phyloP scores from a whole-genome alignment of 306 rosid genomes.

The Fragaria nilgerrensis region DNA sequence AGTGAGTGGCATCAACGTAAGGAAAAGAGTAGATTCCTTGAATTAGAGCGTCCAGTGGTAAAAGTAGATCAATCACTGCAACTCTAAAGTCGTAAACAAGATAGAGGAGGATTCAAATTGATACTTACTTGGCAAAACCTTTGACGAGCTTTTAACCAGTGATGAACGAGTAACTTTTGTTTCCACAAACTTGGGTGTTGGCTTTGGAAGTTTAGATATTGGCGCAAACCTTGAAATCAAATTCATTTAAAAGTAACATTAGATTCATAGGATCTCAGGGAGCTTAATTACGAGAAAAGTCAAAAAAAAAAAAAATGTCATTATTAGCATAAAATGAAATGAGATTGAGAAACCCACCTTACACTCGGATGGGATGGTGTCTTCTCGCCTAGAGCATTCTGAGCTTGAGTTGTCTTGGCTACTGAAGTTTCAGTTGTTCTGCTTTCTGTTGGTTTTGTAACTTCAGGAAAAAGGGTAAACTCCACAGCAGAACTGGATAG shows the following conservation, averaged over 20 bases:
- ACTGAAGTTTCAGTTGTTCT: slow-evolving; percentile 36
- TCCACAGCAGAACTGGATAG: slow-evolving; percentile 85
- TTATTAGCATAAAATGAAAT: neutral
- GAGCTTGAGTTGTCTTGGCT: slow-evolving; percentile 27
- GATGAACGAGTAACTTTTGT: slow-evolving; percentile 55
- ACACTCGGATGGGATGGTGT: slow-evolving; percentile 31
- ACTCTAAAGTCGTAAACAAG: neutral
- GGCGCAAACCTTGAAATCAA: slow-evolving; percentile 38
- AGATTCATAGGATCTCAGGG: slow-evolving; percentile 3
- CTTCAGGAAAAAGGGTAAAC: slow-evolving; percentile 90
- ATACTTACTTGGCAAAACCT: slow-evolving; percentile 61
- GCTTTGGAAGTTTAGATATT: slow-evolving; percentile 54
- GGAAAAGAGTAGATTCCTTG: neutral
- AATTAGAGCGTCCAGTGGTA: neutral
- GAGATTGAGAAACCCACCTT: slow-evolving; percentile 44
- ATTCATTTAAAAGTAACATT: slow-evolving; percentile 12
- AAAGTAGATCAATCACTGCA: slow-evolving; percentile 9
- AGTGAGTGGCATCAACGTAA: neutral
- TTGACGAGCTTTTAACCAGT: slow-evolving; percentile 61
- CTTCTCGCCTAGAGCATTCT: slow-evolving; percentile 13
- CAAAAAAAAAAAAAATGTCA: neutral
- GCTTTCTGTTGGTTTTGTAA: slow-evolving; percentile 49
- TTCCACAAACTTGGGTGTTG: slow-evolving; percentile 44
- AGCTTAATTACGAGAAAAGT: neutral
- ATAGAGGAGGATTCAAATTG: slow-evolving; percentile 11